Evolutionary conservation across 164 flowering plant species (phyloP), one percentile per base, ranked within the genome.

Genomic region (Cinnamomum chago): DNA sequence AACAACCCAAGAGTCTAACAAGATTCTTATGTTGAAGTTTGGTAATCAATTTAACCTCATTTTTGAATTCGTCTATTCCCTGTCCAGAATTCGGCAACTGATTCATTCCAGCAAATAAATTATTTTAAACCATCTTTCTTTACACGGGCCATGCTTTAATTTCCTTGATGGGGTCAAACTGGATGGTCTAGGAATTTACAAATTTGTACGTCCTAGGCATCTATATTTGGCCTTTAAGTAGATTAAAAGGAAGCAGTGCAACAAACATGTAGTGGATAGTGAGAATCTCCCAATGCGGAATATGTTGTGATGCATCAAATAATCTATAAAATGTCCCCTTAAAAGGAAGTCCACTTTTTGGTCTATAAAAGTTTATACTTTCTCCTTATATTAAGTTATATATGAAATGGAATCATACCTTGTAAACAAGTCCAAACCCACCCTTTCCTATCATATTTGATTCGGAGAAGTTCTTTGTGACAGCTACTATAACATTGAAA

Each of bases 21-120:
- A 76, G 78, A 55, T 66, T 70, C 51, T 7, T 62, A 27, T 76
- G 78, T 50, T 70, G 78, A 25, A 76, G 69, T 14, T 71, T 70
- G 11, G 70, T 51, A 50, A 76, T 70, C 10, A 76, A 66, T 47
- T 28, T 30, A 9, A 85, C 78, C 65, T 85, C 88, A 58, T 73
- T 86, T 35, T 79, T 80, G 30, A 85, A 81, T 64, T 85, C 86
- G n/a, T 72, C 71, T 1, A 76, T 7, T 20, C 88, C 90, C 81
- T 70, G 78, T 2, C 65, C 64, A 20, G 78, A 70, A 9, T 52
- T 58, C 18, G 0, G 7, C 62, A 58, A 17, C 2, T 58, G 18
- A 17, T 18, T n/a, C 18, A 17, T 58, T 17, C 22, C 3, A 58
- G 7, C 11, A 2, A 5, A 40, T 7, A 40, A 40, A 1, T 40